Percentiles rank a stretch among this genome's conserved stretches.
Evolutionary conservation across 768 basidiomycete species (phyloP).

Genomic region (Rhizopogon salebrosus): DNA sequence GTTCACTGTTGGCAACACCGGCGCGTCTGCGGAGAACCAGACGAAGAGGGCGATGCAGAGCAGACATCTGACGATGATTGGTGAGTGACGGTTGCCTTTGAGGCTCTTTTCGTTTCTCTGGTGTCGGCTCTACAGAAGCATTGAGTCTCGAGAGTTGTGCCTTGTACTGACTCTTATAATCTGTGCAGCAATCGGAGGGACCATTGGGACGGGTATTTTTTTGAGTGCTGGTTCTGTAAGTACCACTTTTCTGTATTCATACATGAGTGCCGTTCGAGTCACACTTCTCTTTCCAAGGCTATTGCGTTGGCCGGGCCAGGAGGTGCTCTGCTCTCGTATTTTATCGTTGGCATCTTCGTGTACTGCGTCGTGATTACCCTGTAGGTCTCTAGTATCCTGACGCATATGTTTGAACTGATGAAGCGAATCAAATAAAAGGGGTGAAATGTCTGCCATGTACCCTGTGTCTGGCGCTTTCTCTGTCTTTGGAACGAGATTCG

Average conservation of each 20-base stretch:
- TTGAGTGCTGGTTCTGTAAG: conserved; percentile 52
- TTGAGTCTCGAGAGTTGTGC: neutral
- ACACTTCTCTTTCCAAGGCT: conserved; percentile 26
- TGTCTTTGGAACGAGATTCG: conserved; percentile 51
- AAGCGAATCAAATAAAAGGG: conserved; percentile 27
- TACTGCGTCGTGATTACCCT: conserved; percentile 59
- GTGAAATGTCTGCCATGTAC: conserved; percentile 63
- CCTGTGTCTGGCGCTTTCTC: conserved; percentile 61
- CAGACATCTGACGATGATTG: conserved; percentile 39
- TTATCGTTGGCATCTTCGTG: conserved; percentile 53
- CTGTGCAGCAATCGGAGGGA: conserved; percentile 47
- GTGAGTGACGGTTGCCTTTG: conserved; percentile 13
- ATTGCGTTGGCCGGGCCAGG: conserved; percentile 55
- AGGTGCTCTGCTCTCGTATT: conserved; percentile 57
- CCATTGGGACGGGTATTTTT: conserved; percentile 59
- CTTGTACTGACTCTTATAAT: neutral
- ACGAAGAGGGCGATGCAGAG: conserved; percentile 37
- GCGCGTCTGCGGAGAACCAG: conserved; percentile 14
- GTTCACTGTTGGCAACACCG: conserved; percentile 11
- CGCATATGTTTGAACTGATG: neutral
- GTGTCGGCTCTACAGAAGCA: neutral
- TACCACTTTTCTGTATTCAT: neutral
- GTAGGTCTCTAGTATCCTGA: conserved; percentile 20
- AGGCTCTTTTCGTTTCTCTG: neutral
- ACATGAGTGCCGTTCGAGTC: neutral